A percentile compares a stretch with the other conserved stretches of the same genome.
Conservation (phyloP, 1,139 yeast genomes). For the Magnusiomyces sp. region DNA sequence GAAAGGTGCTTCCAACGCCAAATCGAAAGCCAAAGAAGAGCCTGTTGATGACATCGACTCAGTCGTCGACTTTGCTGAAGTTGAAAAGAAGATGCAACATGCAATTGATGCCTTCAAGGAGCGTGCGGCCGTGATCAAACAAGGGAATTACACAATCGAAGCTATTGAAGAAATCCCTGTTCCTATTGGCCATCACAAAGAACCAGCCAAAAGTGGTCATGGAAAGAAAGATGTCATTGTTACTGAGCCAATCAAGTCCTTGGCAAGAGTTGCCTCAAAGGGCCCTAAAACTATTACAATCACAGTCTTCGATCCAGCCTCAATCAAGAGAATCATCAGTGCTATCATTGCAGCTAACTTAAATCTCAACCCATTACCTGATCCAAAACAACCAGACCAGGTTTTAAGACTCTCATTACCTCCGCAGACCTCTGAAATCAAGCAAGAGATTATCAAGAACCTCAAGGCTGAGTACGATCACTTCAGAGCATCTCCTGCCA, state of each 20-base stretch:
- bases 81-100: constrained; percentile 41
- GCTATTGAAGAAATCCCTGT: constrained; percentile 57
- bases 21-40: not conserved
- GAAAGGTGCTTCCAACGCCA: too few species aligned
- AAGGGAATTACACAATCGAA: constrained; percentile 59
- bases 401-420: constrained; percentile 69
- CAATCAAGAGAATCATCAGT: constrained; percentile 59
- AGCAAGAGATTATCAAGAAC: constrained; percentile 48
- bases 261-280: constrained; percentile 71
- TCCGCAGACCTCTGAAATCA: constrained; percentile 62
- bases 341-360: constrained; percentile 59
- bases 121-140: constrained; percentile 50
- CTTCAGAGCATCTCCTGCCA: constrained; percentile 47
- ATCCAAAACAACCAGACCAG: constrained; percentile 56
- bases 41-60: constrained; percentile 8
- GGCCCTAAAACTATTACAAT: constrained; percentile 58
- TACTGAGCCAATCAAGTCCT: constrained; percentile 40
- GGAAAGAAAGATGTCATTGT: too few species aligned
- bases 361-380: constrained; percentile 72
- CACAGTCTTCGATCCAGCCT: constrained; percentile 75
- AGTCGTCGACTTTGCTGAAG: constrained; percentile 24
- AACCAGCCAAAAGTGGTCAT: constrained; percentile 17
- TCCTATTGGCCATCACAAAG: constrained; percentile 38
- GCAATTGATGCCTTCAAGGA: constrained; percentile 48
- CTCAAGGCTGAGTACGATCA: constrained; percentile 55